phyloP scores from a whole-genome alignment of 2,329 filamentous ascomycete species.

The Raffaelea deltoideospora region DNA sequence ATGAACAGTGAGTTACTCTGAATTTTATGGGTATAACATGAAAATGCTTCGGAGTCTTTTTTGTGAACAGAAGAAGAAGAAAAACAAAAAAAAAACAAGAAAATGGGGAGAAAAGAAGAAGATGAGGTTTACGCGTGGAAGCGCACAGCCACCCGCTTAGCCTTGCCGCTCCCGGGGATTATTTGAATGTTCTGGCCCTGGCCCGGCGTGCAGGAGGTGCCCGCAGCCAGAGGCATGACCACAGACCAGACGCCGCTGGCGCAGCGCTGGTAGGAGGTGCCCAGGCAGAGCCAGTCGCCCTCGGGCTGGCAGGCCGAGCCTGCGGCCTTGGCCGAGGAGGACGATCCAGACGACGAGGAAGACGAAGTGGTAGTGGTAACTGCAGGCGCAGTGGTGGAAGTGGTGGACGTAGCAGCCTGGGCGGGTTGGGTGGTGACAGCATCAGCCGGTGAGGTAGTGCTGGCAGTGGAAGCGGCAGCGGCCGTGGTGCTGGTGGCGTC shows the following conservation, averaged over 20 bases:
- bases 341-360: background rate
- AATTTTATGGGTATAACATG: too few species aligned
- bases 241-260: constrained; percentile 31
- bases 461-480: background rate
- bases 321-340: constrained; percentile 13
- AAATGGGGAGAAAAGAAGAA: background rate
- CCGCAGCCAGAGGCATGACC: constrained; percentile 24
- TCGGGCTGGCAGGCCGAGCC: constrained; percentile 31
- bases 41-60: background rate
- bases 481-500: background rate
- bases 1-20: too few species aligned
- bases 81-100: background rate
- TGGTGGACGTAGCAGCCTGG: background rate
- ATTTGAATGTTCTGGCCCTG: constrained; percentile 10
- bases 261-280: constrained; percentile 35
- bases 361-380: constrained; percentile 3
- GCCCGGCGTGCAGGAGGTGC: constrained; percentile 29
- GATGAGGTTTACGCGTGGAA: constrained; percentile 10
- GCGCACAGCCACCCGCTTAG: constrained; percentile 9
- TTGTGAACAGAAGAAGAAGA: background rate
- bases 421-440: background rate
- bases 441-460: background rate
- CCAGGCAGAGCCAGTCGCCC: constrained; percentile 34
- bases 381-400: background rate
- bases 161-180: constrained; percentile 10